Evolutionary conservation across 257 asterid species (phyloP).

Genomic region (Schizonepeta tenuifolia): DNA sequence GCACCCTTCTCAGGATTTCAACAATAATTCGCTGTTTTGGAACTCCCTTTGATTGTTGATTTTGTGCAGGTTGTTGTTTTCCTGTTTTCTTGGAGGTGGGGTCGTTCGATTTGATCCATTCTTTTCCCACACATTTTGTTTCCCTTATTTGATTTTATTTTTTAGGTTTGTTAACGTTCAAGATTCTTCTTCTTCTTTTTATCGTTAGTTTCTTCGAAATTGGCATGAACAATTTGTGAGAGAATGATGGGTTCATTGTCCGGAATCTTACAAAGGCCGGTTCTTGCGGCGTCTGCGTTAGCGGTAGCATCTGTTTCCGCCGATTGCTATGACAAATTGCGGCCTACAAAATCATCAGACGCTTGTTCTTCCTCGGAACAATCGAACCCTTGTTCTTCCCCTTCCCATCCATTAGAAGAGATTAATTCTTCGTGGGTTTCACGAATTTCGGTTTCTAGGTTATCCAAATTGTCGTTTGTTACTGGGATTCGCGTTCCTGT

Average conservation of each 20-base stretch:
- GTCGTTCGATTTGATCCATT: conserved; percentile 9
- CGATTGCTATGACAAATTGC: conserved; percentile 65
- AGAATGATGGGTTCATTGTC: conserved; percentile 70
- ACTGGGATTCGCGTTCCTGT: conserved; percentile 52
- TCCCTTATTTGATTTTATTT: neutral
- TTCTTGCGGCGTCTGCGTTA: conserved; percentile 83
- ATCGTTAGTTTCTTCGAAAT: neutral
- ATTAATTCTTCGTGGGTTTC: conserved; percentile 69
- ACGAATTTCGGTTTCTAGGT: conserved; percentile 60
- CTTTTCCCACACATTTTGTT: neutral
- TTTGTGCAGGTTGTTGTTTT: conserved; percentile 41
- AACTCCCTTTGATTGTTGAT: conserved; percentile 10
- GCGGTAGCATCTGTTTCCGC: conserved; percentile 82
- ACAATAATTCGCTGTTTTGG: conserved; percentile 9
- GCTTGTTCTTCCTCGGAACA: conserved; percentile 47
- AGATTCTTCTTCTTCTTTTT: conserved; percentile 5
- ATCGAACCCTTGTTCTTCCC: conserved; percentile 43
- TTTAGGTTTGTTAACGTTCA: neutral
- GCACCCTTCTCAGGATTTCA: conserved; percentile 15
- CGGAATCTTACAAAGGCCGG: conserved; percentile 77
- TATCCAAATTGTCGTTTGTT: conserved; percentile 57
- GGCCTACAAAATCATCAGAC: conserved; percentile 50
- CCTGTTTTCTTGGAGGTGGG: conserved; percentile 35
- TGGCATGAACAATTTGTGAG: conserved; percentile 27
- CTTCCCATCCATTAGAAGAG: conserved; percentile 36